phyloP scores from a whole-genome alignment of 73 alveolate species.

The Paramecium tetraurelia region DNA sequence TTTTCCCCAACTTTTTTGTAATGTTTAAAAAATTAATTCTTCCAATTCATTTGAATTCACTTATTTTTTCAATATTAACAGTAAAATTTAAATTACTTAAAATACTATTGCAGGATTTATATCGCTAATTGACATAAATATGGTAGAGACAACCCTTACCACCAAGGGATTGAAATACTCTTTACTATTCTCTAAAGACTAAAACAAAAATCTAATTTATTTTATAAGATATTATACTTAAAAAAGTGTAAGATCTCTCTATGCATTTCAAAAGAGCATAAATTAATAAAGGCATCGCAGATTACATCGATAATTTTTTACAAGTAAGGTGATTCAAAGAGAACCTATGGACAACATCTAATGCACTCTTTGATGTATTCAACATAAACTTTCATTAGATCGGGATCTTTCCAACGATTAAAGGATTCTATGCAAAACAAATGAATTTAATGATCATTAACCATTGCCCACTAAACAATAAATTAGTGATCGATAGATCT shows the following conservation, averaged over 20 bases:
- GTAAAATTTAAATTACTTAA: background rate
- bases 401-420: slow-evolving; percentile 18
- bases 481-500: background rate
- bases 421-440: background rate
- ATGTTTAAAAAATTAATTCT: background rate
- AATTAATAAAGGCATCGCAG: background rate
- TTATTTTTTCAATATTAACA: background rate
- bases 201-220: background rate
- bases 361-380: background rate
- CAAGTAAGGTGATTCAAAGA: background rate
- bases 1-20: slow-evolving; percentile 18
- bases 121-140: background rate
- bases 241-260: background rate
- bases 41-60: background rate
- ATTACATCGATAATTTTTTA: background rate
- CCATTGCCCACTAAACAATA: background rate
- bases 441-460: background rate
- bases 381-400: slow-evolving; percentile 19
- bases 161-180: background rate
- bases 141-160: background rate
- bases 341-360: background rate
- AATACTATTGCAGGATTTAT: background rate
- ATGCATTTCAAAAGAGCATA: background rate
- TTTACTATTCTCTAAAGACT: background rate
- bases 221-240: background rate